A percentile compares a stretch with the other conserved stretches of the same genome.
Evolutionary conservation across 495 filamentous ascomycete genomes (phyloP).

Genomic region (Aspergillus affinis): DNA sequence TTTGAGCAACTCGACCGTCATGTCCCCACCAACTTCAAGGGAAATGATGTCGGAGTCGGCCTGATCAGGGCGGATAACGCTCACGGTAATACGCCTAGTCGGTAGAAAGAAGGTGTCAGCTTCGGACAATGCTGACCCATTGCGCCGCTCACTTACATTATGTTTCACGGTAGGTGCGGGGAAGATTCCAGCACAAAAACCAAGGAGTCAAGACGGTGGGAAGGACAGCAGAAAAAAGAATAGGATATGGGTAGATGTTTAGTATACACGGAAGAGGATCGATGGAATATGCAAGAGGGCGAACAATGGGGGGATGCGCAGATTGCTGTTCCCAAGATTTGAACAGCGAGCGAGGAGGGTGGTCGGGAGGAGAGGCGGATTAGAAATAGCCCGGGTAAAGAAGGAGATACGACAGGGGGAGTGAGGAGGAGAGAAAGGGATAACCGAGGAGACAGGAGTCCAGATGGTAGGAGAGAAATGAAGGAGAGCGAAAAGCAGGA

Average conservation of each 20-base stretch:
- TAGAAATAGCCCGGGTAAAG: slow-evolving; percentile 11
- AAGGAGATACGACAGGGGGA: slow-evolving; percentile 3
- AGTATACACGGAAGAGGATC: slow-evolving; percentile 1
- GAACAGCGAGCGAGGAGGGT: neutral
- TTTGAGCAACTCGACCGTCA: slow-evolving; percentile 85
- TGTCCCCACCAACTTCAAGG: slow-evolving; percentile 78
- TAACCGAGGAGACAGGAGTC: slow-evolving; percentile 1
- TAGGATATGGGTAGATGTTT: neutral
- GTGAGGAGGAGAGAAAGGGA: slow-evolving; percentile 4
- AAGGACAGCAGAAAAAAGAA: neutral
- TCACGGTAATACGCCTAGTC: slow-evolving; percentile 79
- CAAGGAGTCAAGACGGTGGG: neutral
- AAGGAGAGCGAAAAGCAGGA: neutral
- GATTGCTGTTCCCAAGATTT: neutral
- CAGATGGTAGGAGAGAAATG: slow-evolving; percentile 5
- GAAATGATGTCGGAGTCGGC: slow-evolving; percentile 77
- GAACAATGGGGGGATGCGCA: neutral
- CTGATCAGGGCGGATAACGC: slow-evolving; percentile 70
- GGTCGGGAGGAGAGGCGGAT: slow-evolving; percentile 4
- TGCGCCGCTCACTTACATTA: slow-evolving; percentile 18
- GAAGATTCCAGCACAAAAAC: slow-evolving; percentile 13
- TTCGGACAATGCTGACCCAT: neutral
- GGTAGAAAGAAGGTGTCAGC: slow-evolving; percentile 1
- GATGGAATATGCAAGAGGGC: neutral
- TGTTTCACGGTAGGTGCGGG: slow-evolving; percentile 21